These are phyloP conservation scores for Ricinus communis DNA, from an alignment of 345 rosid species.

Conservation along the genomic window DNA sequence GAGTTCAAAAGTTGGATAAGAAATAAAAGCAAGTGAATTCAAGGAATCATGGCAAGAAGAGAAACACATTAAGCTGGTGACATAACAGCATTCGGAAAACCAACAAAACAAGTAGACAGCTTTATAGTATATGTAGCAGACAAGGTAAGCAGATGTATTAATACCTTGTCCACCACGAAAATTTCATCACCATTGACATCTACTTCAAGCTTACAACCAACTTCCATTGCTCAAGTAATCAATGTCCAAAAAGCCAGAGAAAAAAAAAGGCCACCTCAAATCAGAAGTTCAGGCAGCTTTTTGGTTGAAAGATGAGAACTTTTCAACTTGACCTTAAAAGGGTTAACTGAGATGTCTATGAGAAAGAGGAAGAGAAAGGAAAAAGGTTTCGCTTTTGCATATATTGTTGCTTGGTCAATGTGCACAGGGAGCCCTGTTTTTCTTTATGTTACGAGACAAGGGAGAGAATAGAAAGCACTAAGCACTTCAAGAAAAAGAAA, in stretches of 20 bases:
- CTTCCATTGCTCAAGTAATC: conserved; percentile 32
- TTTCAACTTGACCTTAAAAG: conserved; percentile 11
- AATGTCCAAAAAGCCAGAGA: neutral
- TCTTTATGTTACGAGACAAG: neutral
- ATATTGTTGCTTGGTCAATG: conserved; percentile 29
- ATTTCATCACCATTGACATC: conserved; percentile 55
- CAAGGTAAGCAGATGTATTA: neutral
- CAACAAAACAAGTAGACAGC: too few species aligned
- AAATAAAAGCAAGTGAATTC: neutral
- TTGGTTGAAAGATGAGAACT: conserved; percentile 7
- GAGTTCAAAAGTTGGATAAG: neutral
- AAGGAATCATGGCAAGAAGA: neutral
- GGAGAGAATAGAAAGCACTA: conserved; percentile 14
- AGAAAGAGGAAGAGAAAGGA: conserved; percentile 1
- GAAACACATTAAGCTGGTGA: neutral
- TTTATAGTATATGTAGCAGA: neutral
- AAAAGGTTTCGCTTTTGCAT: conserved; percentile 8
- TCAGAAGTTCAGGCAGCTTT: conserved; percentile 2
- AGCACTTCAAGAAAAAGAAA: neutral
- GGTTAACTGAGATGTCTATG: conserved; percentile 2
- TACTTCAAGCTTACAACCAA: conserved; percentile 46
- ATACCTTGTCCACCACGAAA: conserved; percentile 57
- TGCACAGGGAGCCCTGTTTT: neutral
- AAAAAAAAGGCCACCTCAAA: conserved; percentile 7
- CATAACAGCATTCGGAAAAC: too few species aligned